Evolutionary conservation across 163 green algal genomes (phyloP).

Genomic region (Coccomyxa subellipsoidea): DNA sequence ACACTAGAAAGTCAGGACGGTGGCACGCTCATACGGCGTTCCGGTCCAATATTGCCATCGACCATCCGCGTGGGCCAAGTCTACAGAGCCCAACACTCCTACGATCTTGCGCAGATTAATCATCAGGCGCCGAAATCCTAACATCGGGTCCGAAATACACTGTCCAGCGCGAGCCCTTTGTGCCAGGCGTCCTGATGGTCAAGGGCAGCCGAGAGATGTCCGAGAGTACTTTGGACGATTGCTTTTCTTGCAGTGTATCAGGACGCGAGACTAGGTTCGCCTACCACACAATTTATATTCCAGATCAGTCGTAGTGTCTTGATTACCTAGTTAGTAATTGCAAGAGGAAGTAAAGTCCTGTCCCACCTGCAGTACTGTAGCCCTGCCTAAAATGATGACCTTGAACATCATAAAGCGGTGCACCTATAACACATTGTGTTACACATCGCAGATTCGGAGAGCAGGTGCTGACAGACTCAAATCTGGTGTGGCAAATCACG

Average conservation of each 20-base stretch:
- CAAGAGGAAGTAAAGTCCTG: background rate
- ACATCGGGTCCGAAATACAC: too few species aligned
- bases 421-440: background rate
- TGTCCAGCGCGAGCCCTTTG: too few species aligned
- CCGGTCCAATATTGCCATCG: background rate
- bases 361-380: background rate
- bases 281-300: background rate
- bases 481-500: conserved; percentile 2
- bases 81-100: too few species aligned
- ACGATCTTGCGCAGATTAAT: too few species aligned
- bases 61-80: background rate
- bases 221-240: background rate
- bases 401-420: background rate
- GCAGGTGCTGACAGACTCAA: background rate
- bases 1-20: background rate
- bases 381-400: background rate
- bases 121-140: too few species aligned
- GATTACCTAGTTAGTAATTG: background rate
- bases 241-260: background rate
- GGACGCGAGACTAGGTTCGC: background rate
- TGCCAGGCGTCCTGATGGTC: background rate
- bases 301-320: background rate
- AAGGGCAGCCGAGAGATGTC: background rate
- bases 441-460: background rate
- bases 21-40: background rate